Evolutionary conservation across 2,329 filamentous ascomycete species (phyloP), one percentile per base, ranked within the genome.

Genomic region (Diaporthe humulicola): DNA sequence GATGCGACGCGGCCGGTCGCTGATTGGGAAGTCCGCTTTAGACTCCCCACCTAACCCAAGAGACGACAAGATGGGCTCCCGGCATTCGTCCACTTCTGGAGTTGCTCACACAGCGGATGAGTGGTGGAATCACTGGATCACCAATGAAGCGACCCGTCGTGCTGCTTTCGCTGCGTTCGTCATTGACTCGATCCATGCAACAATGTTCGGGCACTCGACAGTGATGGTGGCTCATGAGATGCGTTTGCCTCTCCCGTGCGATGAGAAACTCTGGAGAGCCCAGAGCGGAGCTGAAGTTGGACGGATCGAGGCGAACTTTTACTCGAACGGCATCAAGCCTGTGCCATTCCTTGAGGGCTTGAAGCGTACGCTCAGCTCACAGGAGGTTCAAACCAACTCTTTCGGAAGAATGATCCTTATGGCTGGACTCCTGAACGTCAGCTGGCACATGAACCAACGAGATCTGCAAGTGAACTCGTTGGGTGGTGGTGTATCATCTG

Each of bases 151-250:
- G 1, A 98, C 96, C 0, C 90, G 95, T 40, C 91, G 97, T 75
- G 95, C 94, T 4, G 97, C 96, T 0, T 98, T 98, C 85, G 95
- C 94, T 0, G 97, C 97, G 0, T 98, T 98, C 81, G 92, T 98
- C 57, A 93, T 98, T 77, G 97, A 99, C 82, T 98, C 96, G 6
- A 97, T 96, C 2, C 97, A 99, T 83, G 95, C 96, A 1, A 98
- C 95, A 38, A 98, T 99, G 94, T 98, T 98, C 83, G 97, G 96
- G 0, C 97, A 98, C 83, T 97, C 96, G 4, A 96, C 95, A 0
- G 95, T 97, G 57, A 98, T 98, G 96, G 95, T 98, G 10, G 95
- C 96, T 3, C 96, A 98, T 80, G 97, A 98, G 83, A 95, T 99
- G 90, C 92, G 95, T 67, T 88, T 98, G 12, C 95, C 95, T 0